Percentiles rank a stretch among this genome's conserved stretches.
Evolutionary conservation across 176 grass and related monocot species (phyloP).

Genomic region (Raddia guianensis): DNA sequence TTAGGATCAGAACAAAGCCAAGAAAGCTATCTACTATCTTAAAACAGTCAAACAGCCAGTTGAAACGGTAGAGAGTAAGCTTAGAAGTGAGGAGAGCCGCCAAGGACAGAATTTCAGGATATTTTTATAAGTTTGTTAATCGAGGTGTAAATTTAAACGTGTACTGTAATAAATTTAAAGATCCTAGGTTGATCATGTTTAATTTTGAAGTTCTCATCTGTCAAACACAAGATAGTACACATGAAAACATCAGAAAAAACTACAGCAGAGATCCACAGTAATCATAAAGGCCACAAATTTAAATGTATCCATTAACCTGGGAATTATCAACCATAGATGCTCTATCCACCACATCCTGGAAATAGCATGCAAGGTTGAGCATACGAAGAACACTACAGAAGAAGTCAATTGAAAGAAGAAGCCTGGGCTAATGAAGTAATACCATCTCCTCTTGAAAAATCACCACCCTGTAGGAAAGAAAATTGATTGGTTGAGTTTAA

Average conservation of each 20-base stretch:
- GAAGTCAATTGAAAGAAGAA: constrained; percentile 83
- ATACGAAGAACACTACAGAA: constrained; percentile 71
- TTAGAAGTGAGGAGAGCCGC: too few relatives aligned
- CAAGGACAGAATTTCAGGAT: too few relatives aligned
- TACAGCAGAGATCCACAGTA: neutral
- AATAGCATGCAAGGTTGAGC: constrained; percentile 73
- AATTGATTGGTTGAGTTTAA: constrained; percentile 32
- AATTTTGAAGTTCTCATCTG: constrained; percentile 79
- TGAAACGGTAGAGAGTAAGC: too few relatives aligned
- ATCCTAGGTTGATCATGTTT: constrained; percentile 68
- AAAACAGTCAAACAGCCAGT: too few relatives aligned
- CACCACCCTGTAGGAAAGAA: constrained; percentile 64
- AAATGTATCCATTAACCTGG: constrained; percentile 49
- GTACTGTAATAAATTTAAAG: too few relatives aligned
- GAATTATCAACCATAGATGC: constrained; percentile 86
- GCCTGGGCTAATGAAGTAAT: constrained; percentile 77
- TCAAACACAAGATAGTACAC: constrained; percentile 31
- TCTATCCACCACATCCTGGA: constrained; percentile 88
- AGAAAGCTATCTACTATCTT: too few relatives aligned
- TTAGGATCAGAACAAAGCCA: too few relatives aligned
- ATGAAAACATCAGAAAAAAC: constrained; percentile 29
- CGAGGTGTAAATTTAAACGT: too few relatives aligned
- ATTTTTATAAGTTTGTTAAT: too few relatives aligned
- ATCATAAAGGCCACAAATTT: neutral
- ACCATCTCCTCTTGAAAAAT: constrained; percentile 83